Conservation (phyloP, 352 stramenopile species). For the Globisporangium iwayamae region DNA sequence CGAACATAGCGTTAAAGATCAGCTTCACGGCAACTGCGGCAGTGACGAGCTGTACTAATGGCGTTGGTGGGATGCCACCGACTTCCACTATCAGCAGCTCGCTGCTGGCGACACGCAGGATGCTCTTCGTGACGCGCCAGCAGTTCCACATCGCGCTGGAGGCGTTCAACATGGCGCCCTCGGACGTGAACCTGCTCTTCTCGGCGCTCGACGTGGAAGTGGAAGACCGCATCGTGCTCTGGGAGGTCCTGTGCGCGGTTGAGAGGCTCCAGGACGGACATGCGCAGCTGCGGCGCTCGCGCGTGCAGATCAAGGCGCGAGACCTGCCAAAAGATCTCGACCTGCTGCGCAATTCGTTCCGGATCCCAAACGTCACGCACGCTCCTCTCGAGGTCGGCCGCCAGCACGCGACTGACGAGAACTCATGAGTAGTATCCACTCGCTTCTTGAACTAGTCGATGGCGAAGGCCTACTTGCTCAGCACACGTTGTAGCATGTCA, state of each 20-base stretch:
- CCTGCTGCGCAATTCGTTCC: conserved; percentile 23
- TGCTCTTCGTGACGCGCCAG: conserved; percentile 46
- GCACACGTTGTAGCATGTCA: no score
- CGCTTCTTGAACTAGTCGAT: no score
- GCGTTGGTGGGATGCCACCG: neutral
- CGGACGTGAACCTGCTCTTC: conserved; percentile 62
- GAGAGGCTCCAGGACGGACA: conserved; percentile 46
- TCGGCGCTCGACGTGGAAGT: conserved; percentile 54
- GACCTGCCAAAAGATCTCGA: conserved; percentile 36
- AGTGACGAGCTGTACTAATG: neutral
- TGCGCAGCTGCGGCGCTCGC: conserved; percentile 35
- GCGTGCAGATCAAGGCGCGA: conserved; percentile 42
- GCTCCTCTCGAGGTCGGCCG: neutral
- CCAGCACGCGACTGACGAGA: neutral
- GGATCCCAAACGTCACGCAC: conserved; percentile 11
- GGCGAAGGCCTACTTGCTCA: no score
- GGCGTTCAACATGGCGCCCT: conserved; percentile 35
- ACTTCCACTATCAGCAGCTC: conserved; percentile 7
- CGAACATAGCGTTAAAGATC: neutral
- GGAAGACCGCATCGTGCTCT: conserved; percentile 44
- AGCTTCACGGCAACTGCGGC: conserved; percentile 1
- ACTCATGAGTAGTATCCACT: neutral
- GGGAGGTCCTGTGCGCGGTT: conserved; percentile 39
- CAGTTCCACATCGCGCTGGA: conserved; percentile 61
- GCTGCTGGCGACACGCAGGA: conserved; percentile 22